Percentiles rank a stretch among this genome's conserved stretches.
phyloP scores from a whole-genome alignment of 1,284 basidiomycete genomes.

The Trichosporon asahii region DNA sequence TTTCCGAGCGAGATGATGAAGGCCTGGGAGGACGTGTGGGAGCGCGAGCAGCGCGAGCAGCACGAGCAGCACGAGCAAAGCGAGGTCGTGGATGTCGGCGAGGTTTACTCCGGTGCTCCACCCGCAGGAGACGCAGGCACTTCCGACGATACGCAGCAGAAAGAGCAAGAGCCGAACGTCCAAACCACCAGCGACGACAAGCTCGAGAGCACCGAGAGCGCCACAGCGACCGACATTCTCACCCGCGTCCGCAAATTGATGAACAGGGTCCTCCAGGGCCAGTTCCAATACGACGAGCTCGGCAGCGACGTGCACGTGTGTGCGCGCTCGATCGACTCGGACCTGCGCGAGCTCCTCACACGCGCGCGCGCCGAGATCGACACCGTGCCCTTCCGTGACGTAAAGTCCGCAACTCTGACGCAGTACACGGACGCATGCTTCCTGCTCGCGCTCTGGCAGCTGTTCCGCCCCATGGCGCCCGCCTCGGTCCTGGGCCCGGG shows the following conservation, averaged over 20 bases:
- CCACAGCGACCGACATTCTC: neutral
- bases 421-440: conserved; percentile 54
- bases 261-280: neutral
- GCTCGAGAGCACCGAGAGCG: neutral
- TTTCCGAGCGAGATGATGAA: too few relatives aligned
- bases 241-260: neutral
- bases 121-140: too few relatives aligned
- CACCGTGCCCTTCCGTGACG: conserved; percentile 49
- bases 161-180: too few relatives aligned
- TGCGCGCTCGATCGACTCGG: neutral
- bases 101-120: too few relatives aligned
- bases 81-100: too few relatives aligned
- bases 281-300: too few relatives aligned
- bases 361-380: conserved; percentile 53
- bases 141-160: too few relatives aligned
- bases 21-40: too few relatives aligned
- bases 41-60: too few relatives aligned
- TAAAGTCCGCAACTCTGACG: conserved; percentile 49
- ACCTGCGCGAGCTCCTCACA: conserved; percentile 35
- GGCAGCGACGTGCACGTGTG: neutral
- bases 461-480: conserved; percentile 10
- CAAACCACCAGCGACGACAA: too few relatives aligned
- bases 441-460: conserved; percentile 28
- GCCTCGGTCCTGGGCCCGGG: too few relatives aligned
- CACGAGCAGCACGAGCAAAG: too few relatives aligned